A percentile compares a stretch with the other conserved stretches of the same genome.
These are phyloP conservation scores for Pythium insidiosum DNA, from an alignment of 352 stramenopile genomes.

Conservation along the genomic window DNA sequence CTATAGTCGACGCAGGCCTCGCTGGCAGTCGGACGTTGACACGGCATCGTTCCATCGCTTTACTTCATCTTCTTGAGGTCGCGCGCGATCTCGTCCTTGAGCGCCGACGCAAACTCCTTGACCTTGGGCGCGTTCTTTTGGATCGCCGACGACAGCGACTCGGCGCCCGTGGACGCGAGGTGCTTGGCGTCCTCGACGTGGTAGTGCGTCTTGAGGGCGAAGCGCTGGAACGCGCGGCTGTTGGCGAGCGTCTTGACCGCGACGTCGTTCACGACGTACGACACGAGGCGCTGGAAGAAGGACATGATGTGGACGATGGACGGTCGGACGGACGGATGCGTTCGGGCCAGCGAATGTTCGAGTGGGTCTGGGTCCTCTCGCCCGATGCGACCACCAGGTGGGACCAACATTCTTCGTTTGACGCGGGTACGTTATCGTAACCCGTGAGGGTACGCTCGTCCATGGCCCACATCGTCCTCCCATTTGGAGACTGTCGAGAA, in stretches of 20 bases:
- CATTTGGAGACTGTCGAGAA: too few species aligned
- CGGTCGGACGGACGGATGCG: too few species aligned
- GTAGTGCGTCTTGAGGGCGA: constrained; percentile 82
- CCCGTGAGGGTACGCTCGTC: too few species aligned
- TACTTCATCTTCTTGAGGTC: constrained; percentile 78
- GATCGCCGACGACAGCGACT: constrained; percentile 37
- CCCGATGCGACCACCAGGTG: too few species aligned
- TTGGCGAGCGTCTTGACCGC: constrained; percentile 78
- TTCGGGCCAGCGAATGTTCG: too few species aligned
- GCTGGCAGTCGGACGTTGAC: too few species aligned
- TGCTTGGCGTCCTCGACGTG: constrained; percentile 77
- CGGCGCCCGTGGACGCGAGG: constrained; percentile 37
- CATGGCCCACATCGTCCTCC: too few species aligned
- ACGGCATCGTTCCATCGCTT: not conserved
- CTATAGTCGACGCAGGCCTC: too few species aligned
- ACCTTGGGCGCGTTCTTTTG: constrained; percentile 62
- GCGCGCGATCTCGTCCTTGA: constrained; percentile 65
- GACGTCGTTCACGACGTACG: constrained; percentile 80
- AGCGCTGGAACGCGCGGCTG: constrained; percentile 76
- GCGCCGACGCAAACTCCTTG: constrained; percentile 59
- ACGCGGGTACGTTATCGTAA: too few species aligned
- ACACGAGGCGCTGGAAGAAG: constrained; percentile 77
- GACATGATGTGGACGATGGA: too few species aligned
- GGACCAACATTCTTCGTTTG: too few species aligned
- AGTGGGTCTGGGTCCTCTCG: too few species aligned